Percentiles rank a stretch among this genome's conserved stretches.
Evolutionary conservation across 768 basidiomycete species (phyloP).

Genomic region (Leucosporidium scottii): DNA sequence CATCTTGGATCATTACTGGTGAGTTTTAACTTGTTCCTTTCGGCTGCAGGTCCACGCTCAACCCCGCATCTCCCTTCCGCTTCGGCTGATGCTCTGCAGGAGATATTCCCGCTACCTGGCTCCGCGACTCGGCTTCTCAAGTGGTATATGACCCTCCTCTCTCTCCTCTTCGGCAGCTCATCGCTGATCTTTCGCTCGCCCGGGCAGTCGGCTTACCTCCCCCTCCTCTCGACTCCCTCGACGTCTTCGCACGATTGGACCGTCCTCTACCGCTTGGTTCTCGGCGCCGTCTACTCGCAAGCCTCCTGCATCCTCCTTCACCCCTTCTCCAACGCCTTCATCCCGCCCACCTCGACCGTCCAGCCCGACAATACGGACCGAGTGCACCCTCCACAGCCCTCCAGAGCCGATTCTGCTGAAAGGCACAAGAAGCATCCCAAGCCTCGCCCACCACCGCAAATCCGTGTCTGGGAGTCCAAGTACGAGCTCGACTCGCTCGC

Average conservation of each 20-base stretch:
- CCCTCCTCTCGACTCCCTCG: not conserved
- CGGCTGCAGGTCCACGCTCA: not conserved
- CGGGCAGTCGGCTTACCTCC: not conserved
- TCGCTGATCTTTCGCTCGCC: no score
- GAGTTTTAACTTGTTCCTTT: not conserved
- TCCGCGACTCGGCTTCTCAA: not conserved
- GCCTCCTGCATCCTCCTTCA: not conserved
- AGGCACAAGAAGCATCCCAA: no score
- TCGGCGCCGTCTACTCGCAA: not conserved
- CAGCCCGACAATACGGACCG: not conserved
- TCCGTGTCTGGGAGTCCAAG: not conserved
- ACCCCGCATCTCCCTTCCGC: not conserved
- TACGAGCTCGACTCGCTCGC: not conserved
- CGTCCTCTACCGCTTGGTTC: not conserved
- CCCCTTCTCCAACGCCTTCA: constrained; percentile 1
- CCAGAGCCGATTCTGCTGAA: no score
- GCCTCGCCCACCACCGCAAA: no score
- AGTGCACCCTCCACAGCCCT: not conserved
- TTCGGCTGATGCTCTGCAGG: not conserved
- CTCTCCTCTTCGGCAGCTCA: no score
- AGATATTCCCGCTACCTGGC: not conserved
- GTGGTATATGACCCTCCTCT: not conserved
- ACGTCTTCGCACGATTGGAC: not conserved
- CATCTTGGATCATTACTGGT: not conserved
- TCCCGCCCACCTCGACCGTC: not conserved